These are phyloP conservation scores for Sparassis latifolia DNA, from an alignment of 1,284 basidiomycete genomes.

Conservation along the genomic window DNA sequence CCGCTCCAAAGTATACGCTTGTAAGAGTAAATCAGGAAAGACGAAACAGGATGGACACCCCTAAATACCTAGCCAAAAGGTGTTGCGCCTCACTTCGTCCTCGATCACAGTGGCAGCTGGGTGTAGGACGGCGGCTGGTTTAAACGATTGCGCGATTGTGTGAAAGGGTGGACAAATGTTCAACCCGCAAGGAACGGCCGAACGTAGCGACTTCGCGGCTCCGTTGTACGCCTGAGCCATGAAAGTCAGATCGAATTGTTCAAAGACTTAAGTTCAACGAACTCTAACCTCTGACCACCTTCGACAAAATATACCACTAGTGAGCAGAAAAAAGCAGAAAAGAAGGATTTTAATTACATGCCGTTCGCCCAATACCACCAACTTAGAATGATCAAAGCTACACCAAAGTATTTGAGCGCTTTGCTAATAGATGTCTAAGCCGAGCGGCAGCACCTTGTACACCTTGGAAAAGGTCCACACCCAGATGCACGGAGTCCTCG, in stretches of 20 bases:
- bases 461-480: conserved; percentile 52
- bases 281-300: conserved; percentile 67
- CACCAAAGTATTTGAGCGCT: not conserved
- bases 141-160: conserved; percentile 46
- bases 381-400: conserved; percentile 55
- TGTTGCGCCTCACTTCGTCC: conserved; percentile 63
- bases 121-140: conserved; percentile 50
- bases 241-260: too few species aligned
- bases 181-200: conserved; percentile 57
- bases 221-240: conserved; percentile 47
- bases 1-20: conserved; percentile 58
- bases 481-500: conserved; percentile 41
- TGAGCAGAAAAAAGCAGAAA: not conserved
- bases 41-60: not conserved
- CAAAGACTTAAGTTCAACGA: too few species aligned
- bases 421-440: not conserved
- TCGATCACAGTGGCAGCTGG: conserved; percentile 55
- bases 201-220: conserved; percentile 50
- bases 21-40: not conserved
- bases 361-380: conserved; percentile 73
- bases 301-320: not conserved
- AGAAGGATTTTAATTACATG: conserved; percentile 33
- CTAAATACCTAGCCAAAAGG: conserved; percentile 48
- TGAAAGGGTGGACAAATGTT: conserved; percentile 66
- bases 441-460: conserved; percentile 44